Conservation (phyloP, 495 filamentous ascomycete genomes). For the Opeltia flavorubescens region DNA sequence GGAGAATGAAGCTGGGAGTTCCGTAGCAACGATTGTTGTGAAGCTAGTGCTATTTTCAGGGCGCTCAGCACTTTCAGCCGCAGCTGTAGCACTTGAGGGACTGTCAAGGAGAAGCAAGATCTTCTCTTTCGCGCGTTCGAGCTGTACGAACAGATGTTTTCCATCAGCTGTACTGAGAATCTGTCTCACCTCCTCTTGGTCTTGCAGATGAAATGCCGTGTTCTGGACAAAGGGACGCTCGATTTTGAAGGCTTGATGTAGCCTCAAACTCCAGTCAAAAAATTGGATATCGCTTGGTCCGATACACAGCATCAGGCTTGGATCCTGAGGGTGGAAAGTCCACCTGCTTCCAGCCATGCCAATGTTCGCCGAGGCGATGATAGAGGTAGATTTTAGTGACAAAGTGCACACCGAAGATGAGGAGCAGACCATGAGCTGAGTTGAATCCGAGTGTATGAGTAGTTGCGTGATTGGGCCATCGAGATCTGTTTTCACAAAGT, state of each 20-base stretch:
- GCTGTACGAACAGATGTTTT: slow-evolving; percentile 10
- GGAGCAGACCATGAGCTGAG: slow-evolving; percentile 9
- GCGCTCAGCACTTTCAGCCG: not conserved
- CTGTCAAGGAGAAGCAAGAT: slow-evolving; percentile 3
- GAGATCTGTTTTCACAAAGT: no score
- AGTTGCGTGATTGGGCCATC: slow-evolving; percentile 9
- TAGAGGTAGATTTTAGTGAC: slow-evolving; percentile 3
- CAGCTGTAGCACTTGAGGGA: not conserved
- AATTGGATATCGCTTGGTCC: slow-evolving; percentile 11
- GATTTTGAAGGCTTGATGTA: slow-evolving; percentile 5
- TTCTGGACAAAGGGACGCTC: not conserved
- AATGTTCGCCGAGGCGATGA: not conserved
- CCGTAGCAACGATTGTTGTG: slow-evolving; percentile 2
- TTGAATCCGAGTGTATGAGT: slow-evolving; percentile 11
- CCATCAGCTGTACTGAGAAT: slow-evolving; percentile 12
- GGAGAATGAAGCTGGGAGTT: slow-evolving; percentile 4
- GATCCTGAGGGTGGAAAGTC: slow-evolving; percentile 16
- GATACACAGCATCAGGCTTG: slow-evolving; percentile 13
- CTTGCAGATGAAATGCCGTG: no score
- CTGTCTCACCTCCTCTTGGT: slow-evolving; percentile 2
- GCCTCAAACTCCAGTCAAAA: slow-evolving; percentile 8
- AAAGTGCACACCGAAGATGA: slow-evolving; percentile 10
- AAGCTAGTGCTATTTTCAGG: not conserved
- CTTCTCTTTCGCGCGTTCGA: slow-evolving; percentile 7
- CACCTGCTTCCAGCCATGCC: slow-evolving; percentile 6